Evolutionary conservation across 2,329 filamentous ascomycete genomes (phyloP).

Genomic region (Microdochium bolleyi): DNA sequence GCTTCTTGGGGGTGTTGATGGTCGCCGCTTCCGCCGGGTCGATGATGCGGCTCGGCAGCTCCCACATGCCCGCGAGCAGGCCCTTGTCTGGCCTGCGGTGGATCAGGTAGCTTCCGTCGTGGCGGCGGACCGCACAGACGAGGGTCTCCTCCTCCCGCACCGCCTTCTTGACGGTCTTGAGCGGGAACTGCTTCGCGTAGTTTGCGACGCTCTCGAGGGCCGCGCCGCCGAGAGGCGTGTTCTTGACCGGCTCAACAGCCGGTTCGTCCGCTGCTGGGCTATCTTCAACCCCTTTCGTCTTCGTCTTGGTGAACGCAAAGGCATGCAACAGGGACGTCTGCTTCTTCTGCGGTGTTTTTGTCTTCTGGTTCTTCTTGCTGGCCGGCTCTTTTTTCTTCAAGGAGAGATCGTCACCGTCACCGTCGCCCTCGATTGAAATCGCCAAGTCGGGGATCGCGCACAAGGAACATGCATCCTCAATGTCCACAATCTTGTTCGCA

Average conservation of each 20-base stretch:
- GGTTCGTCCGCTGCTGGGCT: constrained; percentile 3
- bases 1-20: constrained; percentile 14
- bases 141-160: constrained; percentile 43
- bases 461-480: constrained; percentile 41
- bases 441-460: constrained; percentile 34
- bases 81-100: constrained; percentile 44
- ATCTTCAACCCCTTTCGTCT: constrained; percentile 2
- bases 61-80: constrained; percentile 47
- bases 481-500: constrained; percentile 22
- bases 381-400: constrained; percentile 4
- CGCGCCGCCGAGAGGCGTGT: constrained; percentile 8
- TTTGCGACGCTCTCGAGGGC: constrained; percentile 26
- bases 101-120: constrained; percentile 36
- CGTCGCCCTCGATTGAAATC: constrained; percentile 13
- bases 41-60: constrained; percentile 40
- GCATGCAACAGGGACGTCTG: constrained; percentile 10
- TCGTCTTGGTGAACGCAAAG: constrained; percentile 14
- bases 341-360: not conserved
- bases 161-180: constrained; percentile 42
- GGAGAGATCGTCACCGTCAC: constrained; percentile 9
- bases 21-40: constrained; percentile 13
- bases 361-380: constrained; percentile 2
- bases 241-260: not conserved
- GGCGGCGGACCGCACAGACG: constrained; percentile 39
- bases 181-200: constrained; percentile 42